Evolutionary conservation across 495 filamentous ascomycete genomes (phyloP).

Genomic region (Pseudomonodictys pantanalensis): DNA sequence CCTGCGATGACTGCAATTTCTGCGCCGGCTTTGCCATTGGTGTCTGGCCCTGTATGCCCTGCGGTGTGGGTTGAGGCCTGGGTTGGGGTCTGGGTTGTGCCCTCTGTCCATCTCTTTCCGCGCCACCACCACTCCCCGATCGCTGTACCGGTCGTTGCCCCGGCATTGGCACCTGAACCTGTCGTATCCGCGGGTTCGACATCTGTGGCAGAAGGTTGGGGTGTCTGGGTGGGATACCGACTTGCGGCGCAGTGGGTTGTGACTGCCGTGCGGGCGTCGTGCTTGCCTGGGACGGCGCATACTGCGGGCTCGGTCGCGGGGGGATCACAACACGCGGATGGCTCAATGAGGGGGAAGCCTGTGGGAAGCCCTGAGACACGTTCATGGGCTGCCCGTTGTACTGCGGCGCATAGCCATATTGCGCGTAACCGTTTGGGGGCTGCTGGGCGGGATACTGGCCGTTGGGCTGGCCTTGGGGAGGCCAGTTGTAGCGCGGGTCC

Average conservation of each 20-base stretch:
- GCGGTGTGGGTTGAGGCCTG: background rate
- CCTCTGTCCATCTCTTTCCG: background rate
- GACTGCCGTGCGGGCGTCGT: background rate
- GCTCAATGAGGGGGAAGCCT: conserved; percentile 1
- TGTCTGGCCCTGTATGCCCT: conserved; percentile 15
- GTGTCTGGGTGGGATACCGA: conserved; percentile 15
- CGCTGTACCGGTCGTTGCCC: conserved; percentile 13
- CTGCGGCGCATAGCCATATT: conserved; percentile 15
- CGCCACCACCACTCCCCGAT: background rate
- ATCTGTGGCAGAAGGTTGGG: conserved; percentile 2
- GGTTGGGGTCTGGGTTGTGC: background rate
- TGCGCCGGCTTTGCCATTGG: conserved; percentile 9
- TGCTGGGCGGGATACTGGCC: conserved; percentile 21
- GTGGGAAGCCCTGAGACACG: conserved; percentile 12
- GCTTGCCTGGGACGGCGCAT: background rate
- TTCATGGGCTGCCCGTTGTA: conserved; percentile 11
- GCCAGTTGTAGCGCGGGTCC: conserved; percentile 29
- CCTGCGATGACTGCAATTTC: conserved; percentile 17
- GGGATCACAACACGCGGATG: conserved; percentile 28
- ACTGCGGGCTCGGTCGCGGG: conserved; percentile 18
- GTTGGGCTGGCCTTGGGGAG: conserved; percentile 19
- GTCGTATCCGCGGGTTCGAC: conserved; percentile 21
- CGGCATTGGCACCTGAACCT: conserved; percentile 18
- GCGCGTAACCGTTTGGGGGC: conserved; percentile 17
- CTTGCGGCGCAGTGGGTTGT: conserved; percentile 16